These are phyloP conservation scores for Penicillium digitatum DNA, from an alignment of 2,329 filamentous ascomycete species.

Conservation along the genomic window DNA sequence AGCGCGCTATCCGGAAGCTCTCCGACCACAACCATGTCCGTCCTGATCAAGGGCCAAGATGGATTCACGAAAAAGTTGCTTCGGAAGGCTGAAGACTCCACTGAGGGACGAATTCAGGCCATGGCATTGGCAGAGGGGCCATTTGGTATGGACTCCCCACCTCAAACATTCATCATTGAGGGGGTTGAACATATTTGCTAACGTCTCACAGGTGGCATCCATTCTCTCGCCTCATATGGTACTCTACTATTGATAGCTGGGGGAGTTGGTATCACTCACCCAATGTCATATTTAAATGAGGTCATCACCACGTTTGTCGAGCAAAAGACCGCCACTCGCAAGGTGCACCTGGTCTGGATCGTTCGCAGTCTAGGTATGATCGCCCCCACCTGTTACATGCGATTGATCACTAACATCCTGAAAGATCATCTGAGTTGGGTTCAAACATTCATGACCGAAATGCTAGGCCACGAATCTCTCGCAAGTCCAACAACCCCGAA, in stretches of 20 bases:
- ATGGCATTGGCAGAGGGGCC: constrained; percentile 34
- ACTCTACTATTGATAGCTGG: constrained; percentile 36
- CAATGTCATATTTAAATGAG: constrained; percentile 34
- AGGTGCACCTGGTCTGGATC: constrained; percentile 32
- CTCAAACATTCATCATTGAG: background rate
- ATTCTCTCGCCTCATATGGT: constrained; percentile 32
- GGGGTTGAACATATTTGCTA: background rate
- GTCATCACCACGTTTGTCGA: constrained; percentile 26
- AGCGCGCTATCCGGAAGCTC: constrained; percentile 25
- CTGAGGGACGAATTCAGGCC: constrained; percentile 24
- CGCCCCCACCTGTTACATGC: no score
- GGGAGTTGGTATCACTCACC: constrained; percentile 38
- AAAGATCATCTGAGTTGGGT: constrained; percentile 36
- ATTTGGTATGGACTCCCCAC: constrained; percentile 26
- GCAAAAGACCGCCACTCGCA: constrained; percentile 25
- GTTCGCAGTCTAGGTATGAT: constrained; percentile 31
- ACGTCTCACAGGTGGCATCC: constrained; percentile 25
- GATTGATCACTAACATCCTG: background rate
- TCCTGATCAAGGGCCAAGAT: constrained; percentile 33
- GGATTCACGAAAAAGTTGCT: constrained; percentile 35
- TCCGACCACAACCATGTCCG: constrained; percentile 30
- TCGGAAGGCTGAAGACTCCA: constrained; percentile 25
- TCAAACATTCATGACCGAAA: constrained; percentile 34
- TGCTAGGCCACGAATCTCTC: constrained; percentile 29
- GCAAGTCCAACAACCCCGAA: constrained; percentile 19